phyloP scores from a whole-genome alignment of 2,329 filamentous ascomycete species.

The Colletotrichum sp. region DNA sequence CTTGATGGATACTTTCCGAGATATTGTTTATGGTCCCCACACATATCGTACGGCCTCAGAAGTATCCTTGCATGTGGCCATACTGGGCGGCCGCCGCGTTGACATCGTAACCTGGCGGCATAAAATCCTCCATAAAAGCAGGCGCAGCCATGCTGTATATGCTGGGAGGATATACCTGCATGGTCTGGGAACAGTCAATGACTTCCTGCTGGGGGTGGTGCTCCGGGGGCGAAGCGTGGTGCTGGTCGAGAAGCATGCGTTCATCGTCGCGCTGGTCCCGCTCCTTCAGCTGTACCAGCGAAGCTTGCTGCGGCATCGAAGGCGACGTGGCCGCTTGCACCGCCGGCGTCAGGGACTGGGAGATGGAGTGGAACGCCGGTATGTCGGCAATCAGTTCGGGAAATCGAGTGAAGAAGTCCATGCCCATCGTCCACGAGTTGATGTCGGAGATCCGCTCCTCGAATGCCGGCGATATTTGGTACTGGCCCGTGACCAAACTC shows the following conservation, averaged over 20 bases:
- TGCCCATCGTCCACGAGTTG: slow-evolving; percentile 31
- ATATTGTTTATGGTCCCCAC: not conserved
- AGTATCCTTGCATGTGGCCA: not conserved
- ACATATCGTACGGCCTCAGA: not conserved
- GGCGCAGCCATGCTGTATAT: not conserved
- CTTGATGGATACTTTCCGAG: not conserved
- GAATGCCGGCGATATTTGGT: slow-evolving; percentile 27
- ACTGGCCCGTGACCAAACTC: slow-evolving; percentile 27
- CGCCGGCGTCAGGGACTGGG: not conserved
- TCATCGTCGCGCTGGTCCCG: not conserved
- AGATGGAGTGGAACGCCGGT: slow-evolving; percentile 16
- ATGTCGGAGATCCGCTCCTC: slow-evolving; percentile 30
- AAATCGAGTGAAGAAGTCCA: slow-evolving; percentile 29
- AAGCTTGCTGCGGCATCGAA: not conserved
- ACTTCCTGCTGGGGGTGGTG: not conserved
- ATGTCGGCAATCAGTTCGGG: slow-evolving; percentile 36
- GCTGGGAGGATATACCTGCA: not conserved
- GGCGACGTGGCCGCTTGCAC: not conserved
- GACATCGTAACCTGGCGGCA: not conserved
- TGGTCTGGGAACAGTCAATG: not conserved
- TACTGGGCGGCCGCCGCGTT: not conserved
- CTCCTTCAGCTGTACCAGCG: not conserved
- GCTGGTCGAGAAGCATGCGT: not conserved
- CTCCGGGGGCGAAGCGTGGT: not conserved
- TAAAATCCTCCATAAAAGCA: slow-evolving; percentile 1